Evolutionary conservation across 768 basidiomycete species (phyloP).

Genomic region (Hericium rajendrae): DNA sequence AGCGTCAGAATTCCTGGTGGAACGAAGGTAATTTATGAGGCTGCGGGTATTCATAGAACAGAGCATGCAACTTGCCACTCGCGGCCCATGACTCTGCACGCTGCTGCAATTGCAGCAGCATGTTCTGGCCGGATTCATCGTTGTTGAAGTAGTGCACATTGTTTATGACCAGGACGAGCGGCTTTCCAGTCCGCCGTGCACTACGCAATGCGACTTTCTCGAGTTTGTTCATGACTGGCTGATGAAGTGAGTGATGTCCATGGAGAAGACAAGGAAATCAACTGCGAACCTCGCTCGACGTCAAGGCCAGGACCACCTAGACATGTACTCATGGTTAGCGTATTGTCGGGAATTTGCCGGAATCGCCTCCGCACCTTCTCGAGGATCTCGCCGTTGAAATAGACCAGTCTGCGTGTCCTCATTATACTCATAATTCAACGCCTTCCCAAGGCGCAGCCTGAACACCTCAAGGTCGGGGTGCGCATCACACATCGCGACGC

Average conservation of each 20-base stretch:
- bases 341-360: background rate
- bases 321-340: background rate
- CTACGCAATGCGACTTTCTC: slow-evolving; percentile 75
- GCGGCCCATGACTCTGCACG: slow-evolving; percentile 82
- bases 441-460: slow-evolving; percentile 75
- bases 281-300: slow-evolving; percentile 58
- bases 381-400: slow-evolving; percentile 75
- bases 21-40: slow-evolving; percentile 1
- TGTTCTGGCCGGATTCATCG: slow-evolving; percentile 63
- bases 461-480: slow-evolving; percentile 86
- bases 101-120: slow-evolving; percentile 82
- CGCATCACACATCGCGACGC: slow-evolving; percentile 71
- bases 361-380: slow-evolving; percentile 45
- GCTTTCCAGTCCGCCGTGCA: slow-evolving; percentile 46
- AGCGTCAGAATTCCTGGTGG: slow-evolving; percentile 60
- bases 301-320: slow-evolving; percentile 68
- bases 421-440: slow-evolving; percentile 78
- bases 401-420: slow-evolving; percentile 75
- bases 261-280: background rate
- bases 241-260: background rate
- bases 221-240: slow-evolving; percentile 64
- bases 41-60: background rate
- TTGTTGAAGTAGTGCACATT: slow-evolving; percentile 71
- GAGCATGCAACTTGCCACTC: slow-evolving; percentile 38
- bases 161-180: slow-evolving; percentile 75